Evolutionary conservation across 768 basidiomycete species (phyloP).

Genomic region (Lactifluus pinguis): DNA sequence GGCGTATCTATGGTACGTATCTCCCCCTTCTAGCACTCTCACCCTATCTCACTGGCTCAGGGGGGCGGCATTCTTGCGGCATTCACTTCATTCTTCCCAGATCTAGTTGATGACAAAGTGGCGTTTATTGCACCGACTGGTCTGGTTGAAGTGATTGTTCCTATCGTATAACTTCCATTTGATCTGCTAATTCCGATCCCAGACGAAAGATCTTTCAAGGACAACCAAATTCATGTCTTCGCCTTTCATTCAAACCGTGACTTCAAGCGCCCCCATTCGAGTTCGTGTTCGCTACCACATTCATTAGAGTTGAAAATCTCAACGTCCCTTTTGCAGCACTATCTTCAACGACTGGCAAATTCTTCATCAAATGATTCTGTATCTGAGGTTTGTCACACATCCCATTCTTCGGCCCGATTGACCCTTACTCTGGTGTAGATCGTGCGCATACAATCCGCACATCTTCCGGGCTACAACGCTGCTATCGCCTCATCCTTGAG

Average conservation of each 20-base stretch:
- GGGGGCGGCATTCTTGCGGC: constrained; percentile 68
- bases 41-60: constrained; percentile 27
- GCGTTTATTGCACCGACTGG: constrained; percentile 64
- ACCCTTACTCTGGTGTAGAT: constrained; percentile 34
- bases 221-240: constrained; percentile 74
- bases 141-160: constrained; percentile 45
- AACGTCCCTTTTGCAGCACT: constrained; percentile 21
- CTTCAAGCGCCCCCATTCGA: constrained; percentile 52
- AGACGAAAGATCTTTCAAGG: constrained; percentile 60
- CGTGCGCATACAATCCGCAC: constrained; percentile 69
- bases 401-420: not conserved
- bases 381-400: constrained; percentile 21
- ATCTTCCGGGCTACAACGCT: constrained; percentile 63
- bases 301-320: not conserved
- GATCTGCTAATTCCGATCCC: not conserved
- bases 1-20: constrained; percentile 67
- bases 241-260: constrained; percentile 57
- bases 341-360: constrained; percentile 27
- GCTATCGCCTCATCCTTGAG: constrained; percentile 71
- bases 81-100: constrained; percentile 63
- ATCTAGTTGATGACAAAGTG: constrained; percentile 56
- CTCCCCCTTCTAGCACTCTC: not conserved
- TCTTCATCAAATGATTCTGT: constrained; percentile 25
- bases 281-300: constrained; percentile 30
- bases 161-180: not conserved